phyloP scores from a whole-genome alignment of 805 yeast genomes.

The Suhomyces sp. region DNA sequence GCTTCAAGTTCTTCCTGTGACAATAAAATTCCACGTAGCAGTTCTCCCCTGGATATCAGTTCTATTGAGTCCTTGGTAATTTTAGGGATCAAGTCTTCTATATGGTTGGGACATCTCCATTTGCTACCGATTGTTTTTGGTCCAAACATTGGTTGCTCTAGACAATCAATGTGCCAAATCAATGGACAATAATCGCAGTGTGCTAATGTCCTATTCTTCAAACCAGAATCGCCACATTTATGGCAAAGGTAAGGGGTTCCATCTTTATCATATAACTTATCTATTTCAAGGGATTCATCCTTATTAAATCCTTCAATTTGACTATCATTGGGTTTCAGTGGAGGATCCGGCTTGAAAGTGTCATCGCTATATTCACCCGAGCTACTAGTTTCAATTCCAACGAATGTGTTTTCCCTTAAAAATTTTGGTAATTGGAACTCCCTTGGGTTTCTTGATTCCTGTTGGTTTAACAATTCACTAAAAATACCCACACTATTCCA shows the following conservation, averaged over 20 bases:
- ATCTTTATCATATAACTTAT: slow-evolving; percentile 61
- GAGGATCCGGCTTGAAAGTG: slow-evolving; percentile 48
- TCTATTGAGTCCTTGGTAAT: too few relatives aligned
- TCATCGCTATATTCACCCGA: slow-evolving; percentile 70
- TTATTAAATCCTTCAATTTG: slow-evolving; percentile 39
- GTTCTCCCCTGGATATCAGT: too few relatives aligned
- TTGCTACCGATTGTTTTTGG: slow-evolving; percentile 72
- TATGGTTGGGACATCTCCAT: slow-evolving; percentile 93
- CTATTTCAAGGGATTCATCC: slow-evolving; percentile 58
- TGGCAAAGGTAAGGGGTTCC: slow-evolving; percentile 74
- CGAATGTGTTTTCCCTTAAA: slow-evolving; percentile 64
- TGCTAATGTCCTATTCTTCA: slow-evolving; percentile 52
- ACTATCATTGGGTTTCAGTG: slow-evolving; percentile 33
- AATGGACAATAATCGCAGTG: slow-evolving; percentile 82
- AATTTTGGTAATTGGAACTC: slow-evolving; percentile 58
- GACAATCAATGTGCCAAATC: slow-evolving; percentile 88
- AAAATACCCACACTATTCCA: slow-evolving; percentile 48
- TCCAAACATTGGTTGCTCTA: slow-evolving; percentile 70
- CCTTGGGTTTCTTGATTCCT: slow-evolving; percentile 49
- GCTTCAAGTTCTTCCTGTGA: slow-evolving; percentile 1
- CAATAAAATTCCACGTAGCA: too few relatives aligned
- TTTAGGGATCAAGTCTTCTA: slow-evolving; percentile 48
- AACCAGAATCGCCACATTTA: slow-evolving; percentile 71
- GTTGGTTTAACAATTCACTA: slow-evolving; percentile 63
- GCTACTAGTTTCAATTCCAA: slow-evolving; percentile 65